Evolutionary conservation across 2,329 filamentous ascomycete genomes (phyloP).

Genomic region (Dactylellina drechsleri): DNA sequence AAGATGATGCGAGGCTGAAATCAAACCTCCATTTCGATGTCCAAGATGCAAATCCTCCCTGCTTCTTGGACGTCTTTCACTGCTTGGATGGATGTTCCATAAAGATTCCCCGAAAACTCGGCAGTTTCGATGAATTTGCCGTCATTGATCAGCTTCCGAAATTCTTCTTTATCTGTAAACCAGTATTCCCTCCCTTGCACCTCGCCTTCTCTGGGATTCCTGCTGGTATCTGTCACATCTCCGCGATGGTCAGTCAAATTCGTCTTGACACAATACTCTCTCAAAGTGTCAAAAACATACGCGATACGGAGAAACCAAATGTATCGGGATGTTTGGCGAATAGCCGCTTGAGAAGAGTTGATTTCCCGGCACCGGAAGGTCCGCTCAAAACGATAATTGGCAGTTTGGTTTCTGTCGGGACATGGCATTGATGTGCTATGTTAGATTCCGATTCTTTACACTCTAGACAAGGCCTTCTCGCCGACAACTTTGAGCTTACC

Average conservation of each 20-base stretch:
- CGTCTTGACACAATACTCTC: not conserved
- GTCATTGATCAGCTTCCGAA: constrained; percentile 73
- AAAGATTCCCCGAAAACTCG: constrained; percentile 83
- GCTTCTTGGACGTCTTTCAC: constrained; percentile 73
- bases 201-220: constrained; percentile 78
- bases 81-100: constrained; percentile 83
- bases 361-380: constrained; percentile 82
- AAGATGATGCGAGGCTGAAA: constrained; percentile 62
- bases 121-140: constrained; percentile 87
- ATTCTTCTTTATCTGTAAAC: constrained; percentile 73
- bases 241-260: not conserved
- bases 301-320: constrained; percentile 71
- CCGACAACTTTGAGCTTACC: constrained; percentile 6
- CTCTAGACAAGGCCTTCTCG: not conserved
- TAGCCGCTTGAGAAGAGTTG: constrained; percentile 78
- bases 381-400: constrained; percentile 76
- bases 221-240: constrained; percentile 75
- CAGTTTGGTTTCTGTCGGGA: constrained; percentile 39
- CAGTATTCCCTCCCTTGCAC: constrained; percentile 81
- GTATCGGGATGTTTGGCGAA: constrained; percentile 73
- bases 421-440: too few species aligned
- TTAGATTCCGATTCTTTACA: too few species aligned
- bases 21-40: constrained; percentile 87
- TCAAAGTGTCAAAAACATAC: constrained; percentile 30
- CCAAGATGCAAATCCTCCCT: constrained; percentile 79